These are phyloP conservation scores for Dysphania ambrosioides DNA, from an alignment of 148 eudicot genomes.

Conservation along the genomic window DNA sequence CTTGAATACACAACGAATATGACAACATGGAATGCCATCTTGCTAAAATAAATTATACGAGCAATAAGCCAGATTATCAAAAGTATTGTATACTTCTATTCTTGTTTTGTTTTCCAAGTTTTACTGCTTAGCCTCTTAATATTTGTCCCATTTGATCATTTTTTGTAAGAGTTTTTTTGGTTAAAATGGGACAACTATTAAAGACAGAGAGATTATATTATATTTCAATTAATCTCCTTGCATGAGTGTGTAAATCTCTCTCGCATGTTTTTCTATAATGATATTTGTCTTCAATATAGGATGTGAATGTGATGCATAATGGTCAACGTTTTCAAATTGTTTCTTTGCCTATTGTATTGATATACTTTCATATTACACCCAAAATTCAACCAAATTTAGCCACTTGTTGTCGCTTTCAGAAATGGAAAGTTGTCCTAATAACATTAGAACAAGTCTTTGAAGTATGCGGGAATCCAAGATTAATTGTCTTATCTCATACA, in stretches of 20 bases:
- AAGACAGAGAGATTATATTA: not conserved
- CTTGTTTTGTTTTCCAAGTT: not conserved
- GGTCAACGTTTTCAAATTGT: not conserved
- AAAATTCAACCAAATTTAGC: constrained; percentile 3
- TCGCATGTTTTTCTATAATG: not conserved
- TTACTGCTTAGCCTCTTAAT: no score
- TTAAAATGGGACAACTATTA: no score
- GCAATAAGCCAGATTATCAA: not conserved
- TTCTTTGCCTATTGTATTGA: not conserved
- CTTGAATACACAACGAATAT: not conserved
- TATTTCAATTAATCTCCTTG: no score
- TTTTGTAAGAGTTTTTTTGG: no score
- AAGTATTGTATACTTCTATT: not conserved
- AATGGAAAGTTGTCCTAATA: not conserved
- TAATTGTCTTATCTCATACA: not conserved
- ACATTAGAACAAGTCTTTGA: not conserved
- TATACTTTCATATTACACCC: not conserved
- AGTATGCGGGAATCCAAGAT: not conserved
- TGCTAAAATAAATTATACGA: not conserved
- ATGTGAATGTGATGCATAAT: not conserved
- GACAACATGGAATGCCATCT: not conserved
- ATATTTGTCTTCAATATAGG: not conserved
- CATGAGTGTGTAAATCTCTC: not conserved
- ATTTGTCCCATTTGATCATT: no score
- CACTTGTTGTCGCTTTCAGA: not conserved